Percentiles rank a stretch among this genome's conserved stretches.
These are phyloP conservation scores for Microcyclospora pomicola DNA, from an alignment of 2,329 filamentous ascomycete species.

Conservation along the genomic window DNA sequence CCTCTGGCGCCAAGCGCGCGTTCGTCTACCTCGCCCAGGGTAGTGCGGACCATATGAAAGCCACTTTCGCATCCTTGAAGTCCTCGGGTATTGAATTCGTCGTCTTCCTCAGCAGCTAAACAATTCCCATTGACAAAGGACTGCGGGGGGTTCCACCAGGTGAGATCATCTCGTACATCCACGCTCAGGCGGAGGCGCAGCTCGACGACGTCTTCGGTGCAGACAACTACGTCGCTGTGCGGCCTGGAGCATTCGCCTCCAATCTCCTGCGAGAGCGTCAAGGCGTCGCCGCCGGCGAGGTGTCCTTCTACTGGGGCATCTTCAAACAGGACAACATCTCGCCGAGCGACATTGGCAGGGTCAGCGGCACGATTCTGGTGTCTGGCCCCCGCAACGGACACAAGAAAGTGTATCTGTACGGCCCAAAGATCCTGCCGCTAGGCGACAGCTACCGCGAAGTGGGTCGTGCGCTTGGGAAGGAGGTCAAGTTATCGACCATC, in stretches of 20 bases:
- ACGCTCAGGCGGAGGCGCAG: slow-evolving; percentile 33
- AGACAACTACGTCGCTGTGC: slow-evolving; percentile 26
- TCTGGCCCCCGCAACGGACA: slow-evolving; percentile 18
- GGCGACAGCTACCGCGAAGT: slow-evolving; percentile 19
- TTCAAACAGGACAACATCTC: slow-evolving; percentile 28
- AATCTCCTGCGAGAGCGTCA: slow-evolving; percentile 25
- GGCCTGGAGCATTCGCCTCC: slow-evolving; percentile 33
- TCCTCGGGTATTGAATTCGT: slow-evolving; percentile 31
- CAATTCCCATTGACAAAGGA: slow-evolving; percentile 13
- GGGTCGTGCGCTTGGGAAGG: slow-evolving; percentile 20
- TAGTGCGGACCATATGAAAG: slow-evolving; percentile 27
- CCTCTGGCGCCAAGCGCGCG: slow-evolving; percentile 31
- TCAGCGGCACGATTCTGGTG: slow-evolving; percentile 28
- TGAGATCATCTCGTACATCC: slow-evolving; percentile 26
- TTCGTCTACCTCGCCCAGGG: slow-evolving; percentile 33
- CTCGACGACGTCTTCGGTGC: slow-evolving; percentile 29
- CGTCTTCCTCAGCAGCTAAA: slow-evolving; percentile 33
- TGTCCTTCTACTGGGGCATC: slow-evolving; percentile 21
- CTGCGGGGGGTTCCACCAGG: slow-evolving; percentile 11
- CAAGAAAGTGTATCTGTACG: slow-evolving; percentile 24
- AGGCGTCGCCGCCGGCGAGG: slow-evolving; percentile 19
- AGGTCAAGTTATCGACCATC: slow-evolving; percentile 17
- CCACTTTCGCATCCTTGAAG: slow-evolving; percentile 31
- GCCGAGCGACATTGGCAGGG: slow-evolving; percentile 33
- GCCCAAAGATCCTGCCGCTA: slow-evolving; percentile 23